phyloP scores from a whole-genome alignment of 805 yeast genomes.

The Saccharomycopsis sp. region DNA sequence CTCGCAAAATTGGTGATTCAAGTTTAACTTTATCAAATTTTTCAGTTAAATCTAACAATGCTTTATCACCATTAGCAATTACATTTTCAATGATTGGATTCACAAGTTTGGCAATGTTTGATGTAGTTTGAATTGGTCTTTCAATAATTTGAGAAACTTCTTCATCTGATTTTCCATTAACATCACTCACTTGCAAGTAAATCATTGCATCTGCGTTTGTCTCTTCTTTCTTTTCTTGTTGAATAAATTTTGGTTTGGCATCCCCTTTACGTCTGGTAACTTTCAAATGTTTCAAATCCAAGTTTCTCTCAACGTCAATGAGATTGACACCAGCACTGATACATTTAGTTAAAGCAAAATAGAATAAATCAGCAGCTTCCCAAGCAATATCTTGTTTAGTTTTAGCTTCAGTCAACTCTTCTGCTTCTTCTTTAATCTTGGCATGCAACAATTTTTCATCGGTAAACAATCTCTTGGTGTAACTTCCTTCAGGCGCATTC shows the following conservation, averaged over 20 bases:
- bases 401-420: conserved; percentile 84
- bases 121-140: conserved; percentile 93
- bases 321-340: conserved; percentile 72
- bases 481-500: conserved; percentile 87
- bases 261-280: conserved; percentile 93
- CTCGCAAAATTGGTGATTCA: conserved; percentile 63
- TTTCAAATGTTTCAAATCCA: conserved; percentile 76
- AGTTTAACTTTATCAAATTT: conserved; percentile 85
- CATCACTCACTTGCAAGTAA: conserved; percentile 44
- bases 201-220: conserved; percentile 30
- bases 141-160: conserved; percentile 58
- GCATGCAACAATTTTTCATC: conserved; percentile 74
- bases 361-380: conserved; percentile 94
- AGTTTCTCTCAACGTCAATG: conserved; percentile 74
- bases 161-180: conserved; percentile 32
- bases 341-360: conserved; percentile 68
- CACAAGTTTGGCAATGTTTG: conserved; percentile 88
- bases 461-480: conserved; percentile 79
- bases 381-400: conserved; percentile 69
- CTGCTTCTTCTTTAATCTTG: conserved; percentile 92
- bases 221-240: conserved; percentile 25
- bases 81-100: conserved; percentile 83
- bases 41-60: conserved; percentile 80
- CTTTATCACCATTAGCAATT: conserved; percentile 71
- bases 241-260: conserved; percentile 64